These are phyloP conservation scores for Eurotiales sp. DNA, from an alignment of 2,329 filamentous ascomycete species.

Conservation along the genomic window DNA sequence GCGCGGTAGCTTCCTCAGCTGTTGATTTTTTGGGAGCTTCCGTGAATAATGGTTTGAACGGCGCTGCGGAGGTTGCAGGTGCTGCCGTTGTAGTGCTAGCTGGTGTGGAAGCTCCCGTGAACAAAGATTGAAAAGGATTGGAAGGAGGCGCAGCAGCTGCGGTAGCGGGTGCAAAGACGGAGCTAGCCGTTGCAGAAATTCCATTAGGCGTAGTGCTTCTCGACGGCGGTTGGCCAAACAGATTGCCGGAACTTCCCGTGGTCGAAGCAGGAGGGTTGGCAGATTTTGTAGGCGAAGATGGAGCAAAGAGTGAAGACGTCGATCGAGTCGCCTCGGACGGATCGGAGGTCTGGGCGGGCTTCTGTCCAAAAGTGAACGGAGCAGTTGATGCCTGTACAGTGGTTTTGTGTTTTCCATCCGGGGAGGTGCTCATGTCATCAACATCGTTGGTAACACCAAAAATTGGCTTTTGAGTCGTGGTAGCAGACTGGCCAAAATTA, in stretches of 20 bases:
- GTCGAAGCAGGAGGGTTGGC: constrained; percentile 3
- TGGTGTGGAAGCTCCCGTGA: not conserved
- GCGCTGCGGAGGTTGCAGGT: not conserved
- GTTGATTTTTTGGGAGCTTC: not conserved
- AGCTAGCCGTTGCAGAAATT: constrained; percentile 5
- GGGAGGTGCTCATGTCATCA: constrained; percentile 15
- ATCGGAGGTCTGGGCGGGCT: not conserved
- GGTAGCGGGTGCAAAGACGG: constrained; percentile 14
- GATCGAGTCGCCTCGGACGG: not conserved
- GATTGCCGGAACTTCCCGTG: not conserved
- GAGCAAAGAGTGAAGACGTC: constrained; percentile 3
- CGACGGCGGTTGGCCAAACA: constrained; percentile 5
- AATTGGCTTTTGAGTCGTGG: constrained; percentile 5
- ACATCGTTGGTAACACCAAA: constrained; percentile 5
- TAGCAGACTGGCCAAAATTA: constrained; percentile 9
- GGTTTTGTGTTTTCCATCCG: constrained; percentile 12
- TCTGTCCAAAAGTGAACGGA: constrained; percentile 4
- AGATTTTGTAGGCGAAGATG: not conserved
- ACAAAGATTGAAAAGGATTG: constrained; percentile 2
- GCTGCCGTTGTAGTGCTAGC: not conserved
- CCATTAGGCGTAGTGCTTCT: constrained; percentile 7
- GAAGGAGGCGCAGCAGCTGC: not conserved
- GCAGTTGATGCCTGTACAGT: constrained; percentile 5
- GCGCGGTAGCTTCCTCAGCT: not conserved
- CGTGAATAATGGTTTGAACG: constrained; percentile 2